phyloP scores from a whole-genome alignment of 2,329 filamentous ascomycete genomes.

The Apiospora pterosperma region DNA sequence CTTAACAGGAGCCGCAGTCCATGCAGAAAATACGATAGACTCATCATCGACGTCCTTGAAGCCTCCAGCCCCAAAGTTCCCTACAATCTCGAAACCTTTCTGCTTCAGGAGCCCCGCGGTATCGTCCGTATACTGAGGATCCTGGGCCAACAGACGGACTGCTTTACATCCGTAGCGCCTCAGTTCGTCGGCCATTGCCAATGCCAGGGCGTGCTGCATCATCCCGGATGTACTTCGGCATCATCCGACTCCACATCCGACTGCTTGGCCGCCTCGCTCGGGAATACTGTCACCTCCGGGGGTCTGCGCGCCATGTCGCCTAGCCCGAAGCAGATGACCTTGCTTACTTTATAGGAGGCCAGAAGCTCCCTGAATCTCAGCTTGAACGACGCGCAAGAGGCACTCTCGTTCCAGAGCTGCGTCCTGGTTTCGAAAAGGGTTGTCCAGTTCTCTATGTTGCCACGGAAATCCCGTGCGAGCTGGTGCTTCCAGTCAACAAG shows the following conservation, averaged over 20 bases:
- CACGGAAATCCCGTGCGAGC: constrained; percentile 13
- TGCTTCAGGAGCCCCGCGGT: constrained; percentile 15
- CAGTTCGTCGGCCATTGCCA: constrained; percentile 19
- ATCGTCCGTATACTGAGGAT: constrained; percentile 17
- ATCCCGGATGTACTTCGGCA: constrained; percentile 3
- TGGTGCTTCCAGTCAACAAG: constrained; percentile 17
- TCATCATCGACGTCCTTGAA: constrained; percentile 33
- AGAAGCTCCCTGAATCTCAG: background rate
- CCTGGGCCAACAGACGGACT: constrained; percentile 21
- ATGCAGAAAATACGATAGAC: constrained; percentile 32
- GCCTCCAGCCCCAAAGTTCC: constrained; percentile 22
- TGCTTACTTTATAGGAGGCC: background rate
- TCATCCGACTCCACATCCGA: no score
- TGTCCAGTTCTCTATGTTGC: constrained; percentile 16
- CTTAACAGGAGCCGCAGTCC: constrained; percentile 29
- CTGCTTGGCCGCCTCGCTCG: background rate
- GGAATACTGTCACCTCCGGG: background rate
- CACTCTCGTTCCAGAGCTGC: background rate
- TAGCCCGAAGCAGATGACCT: background rate
- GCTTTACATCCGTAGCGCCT: background rate
- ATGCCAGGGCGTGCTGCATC: constrained; percentile 19
- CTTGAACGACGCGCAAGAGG: background rate
- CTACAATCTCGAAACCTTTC: constrained; percentile 21
- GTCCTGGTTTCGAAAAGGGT: constrained; percentile 10
- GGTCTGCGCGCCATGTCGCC: background rate